These are phyloP conservation scores for Sporisorium iseilematis-ciliati DNA, from an alignment of 1,284 basidiomycete species.

Conservation along the genomic window DNA sequence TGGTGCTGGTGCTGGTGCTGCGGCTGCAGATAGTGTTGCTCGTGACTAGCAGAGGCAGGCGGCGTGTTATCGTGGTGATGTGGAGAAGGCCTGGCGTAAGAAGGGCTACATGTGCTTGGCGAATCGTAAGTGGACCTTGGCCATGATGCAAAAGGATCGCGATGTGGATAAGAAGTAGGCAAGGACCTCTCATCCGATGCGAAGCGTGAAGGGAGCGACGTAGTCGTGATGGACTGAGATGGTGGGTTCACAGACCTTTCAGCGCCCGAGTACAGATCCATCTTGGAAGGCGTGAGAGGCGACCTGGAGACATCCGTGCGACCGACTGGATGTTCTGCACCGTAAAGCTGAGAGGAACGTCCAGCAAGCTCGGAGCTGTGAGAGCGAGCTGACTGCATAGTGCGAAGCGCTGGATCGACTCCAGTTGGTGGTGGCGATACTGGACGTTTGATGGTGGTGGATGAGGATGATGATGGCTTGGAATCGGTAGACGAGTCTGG, in stretches of 20 bases:
- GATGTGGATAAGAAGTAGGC: not conserved
- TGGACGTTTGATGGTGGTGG: slow-evolving; percentile 4
- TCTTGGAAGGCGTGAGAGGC: not conserved
- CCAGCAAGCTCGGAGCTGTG: slow-evolving; percentile 1
- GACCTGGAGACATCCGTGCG: not conserved
- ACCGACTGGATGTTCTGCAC: not conserved
- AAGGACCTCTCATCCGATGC: not conserved
- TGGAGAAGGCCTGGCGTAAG: slow-evolving; percentile 7
- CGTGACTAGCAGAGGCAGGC: slow-evolving; percentile 1
- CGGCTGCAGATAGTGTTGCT: slow-evolving; percentile 19
- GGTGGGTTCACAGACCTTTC: slow-evolving; percentile 4
- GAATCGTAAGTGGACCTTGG: slow-evolving; percentile 8
- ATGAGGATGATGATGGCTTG: not conserved
- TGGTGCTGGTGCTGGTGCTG: slow-evolving; percentile 10
- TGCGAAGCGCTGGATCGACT: not conserved
- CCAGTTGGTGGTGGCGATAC: slow-evolving; percentile 6
- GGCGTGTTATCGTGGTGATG: slow-evolving; percentile 2
- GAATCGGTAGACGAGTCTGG: slow-evolving; percentile 1
- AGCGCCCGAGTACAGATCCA: not conserved
- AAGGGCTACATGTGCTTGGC: slow-evolving; percentile 4
- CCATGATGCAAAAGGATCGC: slow-evolving; percentile 12
- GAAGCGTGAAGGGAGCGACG: slow-evolving; percentile 16
- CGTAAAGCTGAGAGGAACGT: not conserved
- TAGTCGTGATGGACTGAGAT: slow-evolving; percentile 10
- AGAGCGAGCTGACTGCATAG: not conserved